Percentiles rank a stretch among this genome's conserved stretches.
Conservation (phyloP, 73 alveolate species). For the Paraurostyla sp. region DNA sequence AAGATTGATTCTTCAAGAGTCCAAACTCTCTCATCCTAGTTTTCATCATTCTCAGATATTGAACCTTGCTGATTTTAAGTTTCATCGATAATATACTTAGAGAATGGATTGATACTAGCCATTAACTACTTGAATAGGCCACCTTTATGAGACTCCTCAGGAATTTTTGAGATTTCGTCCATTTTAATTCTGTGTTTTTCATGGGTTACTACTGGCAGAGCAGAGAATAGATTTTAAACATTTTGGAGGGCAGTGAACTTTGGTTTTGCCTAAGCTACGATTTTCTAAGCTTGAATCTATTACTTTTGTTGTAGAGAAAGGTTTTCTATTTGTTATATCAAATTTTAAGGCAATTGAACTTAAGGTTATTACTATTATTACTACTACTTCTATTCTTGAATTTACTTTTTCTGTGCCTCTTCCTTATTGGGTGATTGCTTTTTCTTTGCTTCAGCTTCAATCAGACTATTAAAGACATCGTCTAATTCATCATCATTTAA, state of each 20-base stretch:
- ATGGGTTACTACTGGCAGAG: constrained; percentile 55
- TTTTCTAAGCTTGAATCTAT: not conserved
- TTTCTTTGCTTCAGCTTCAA: constrained; percentile 40
- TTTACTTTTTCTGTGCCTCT: not conserved
- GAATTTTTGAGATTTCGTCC: constrained; percentile 21
- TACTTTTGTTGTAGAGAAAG: not conserved
- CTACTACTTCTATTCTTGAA: not conserved
- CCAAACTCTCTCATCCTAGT: constrained; percentile 16
- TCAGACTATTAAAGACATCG: not conserved
- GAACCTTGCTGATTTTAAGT: too few relatives aligned
- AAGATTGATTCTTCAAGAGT: constrained; percentile 40
- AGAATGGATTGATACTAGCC: constrained; percentile 53
- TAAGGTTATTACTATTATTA: not conserved
- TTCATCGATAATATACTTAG: constrained; percentile 2
- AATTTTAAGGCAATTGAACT: constrained; percentile 11
- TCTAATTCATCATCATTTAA: constrained; percentile 54
- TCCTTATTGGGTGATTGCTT: too few relatives aligned
- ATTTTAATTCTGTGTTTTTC: constrained; percentile 48
- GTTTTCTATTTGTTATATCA: not conserved
- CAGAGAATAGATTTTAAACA: constrained; percentile 9
- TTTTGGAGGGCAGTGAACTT: constrained; percentile 59
- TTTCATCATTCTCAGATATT: too few relatives aligned
- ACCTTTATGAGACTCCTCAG: not conserved
- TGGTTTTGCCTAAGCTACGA: constrained; percentile 10
- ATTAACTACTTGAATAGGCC: constrained; percentile 11